Evolutionary conservation across 352 stramenopile species (phyloP), one percentile per base, ranked within the genome.

Genomic region (Phytopythium kandeliae): DNA sequence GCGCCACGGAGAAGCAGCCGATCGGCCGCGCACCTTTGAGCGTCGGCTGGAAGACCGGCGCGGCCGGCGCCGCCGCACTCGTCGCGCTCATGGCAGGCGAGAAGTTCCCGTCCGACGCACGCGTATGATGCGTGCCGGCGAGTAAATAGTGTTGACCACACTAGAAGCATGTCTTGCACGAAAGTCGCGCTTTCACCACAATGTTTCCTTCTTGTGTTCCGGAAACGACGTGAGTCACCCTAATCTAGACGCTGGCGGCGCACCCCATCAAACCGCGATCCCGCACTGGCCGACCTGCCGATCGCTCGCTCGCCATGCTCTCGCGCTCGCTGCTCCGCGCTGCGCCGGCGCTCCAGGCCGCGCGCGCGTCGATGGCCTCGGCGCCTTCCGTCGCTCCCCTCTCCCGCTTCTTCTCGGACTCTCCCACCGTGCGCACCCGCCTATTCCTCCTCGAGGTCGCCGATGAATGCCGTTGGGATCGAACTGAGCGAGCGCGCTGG

Each of bases 281-380:
- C 25, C 35, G 2, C 3, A n/a, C n/a, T n/a, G n/a, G n/a, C n/a
- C n/a, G n/a, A n/a, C n/a, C n/a, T n/a, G n/a, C n/a, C n/a, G n/a
- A n/a, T n/a, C n/a, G n/a, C n/a, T n/a, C n/a, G 68, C 10, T 17
- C 28, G 19, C 62, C 48, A 89, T 89, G 76, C 59, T 88, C 38
- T 61, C 69, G 21, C 76, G 76, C 54, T 90, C 79, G 60, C 61
- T 90, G 53, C 59, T 79, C 36, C 75, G 71, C 57, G 58, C 69
- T 26, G 51, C 65, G 28, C 57, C 60, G 17, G 54, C 51, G 13
- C 55, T 50, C 42, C 47, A 49, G 44, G 48, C 56, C 30, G 46
- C 46, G 2, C 33, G 30, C 6, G 4, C 19, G 19, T 24, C 42
- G 26, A 26, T 9, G 53, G 19, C 52, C 7, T 62, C 57, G 2